phyloP scores from a whole-genome alignment of 1,284 basidiomycete genomes.

The Cryptococcus jaspeensis region DNA sequence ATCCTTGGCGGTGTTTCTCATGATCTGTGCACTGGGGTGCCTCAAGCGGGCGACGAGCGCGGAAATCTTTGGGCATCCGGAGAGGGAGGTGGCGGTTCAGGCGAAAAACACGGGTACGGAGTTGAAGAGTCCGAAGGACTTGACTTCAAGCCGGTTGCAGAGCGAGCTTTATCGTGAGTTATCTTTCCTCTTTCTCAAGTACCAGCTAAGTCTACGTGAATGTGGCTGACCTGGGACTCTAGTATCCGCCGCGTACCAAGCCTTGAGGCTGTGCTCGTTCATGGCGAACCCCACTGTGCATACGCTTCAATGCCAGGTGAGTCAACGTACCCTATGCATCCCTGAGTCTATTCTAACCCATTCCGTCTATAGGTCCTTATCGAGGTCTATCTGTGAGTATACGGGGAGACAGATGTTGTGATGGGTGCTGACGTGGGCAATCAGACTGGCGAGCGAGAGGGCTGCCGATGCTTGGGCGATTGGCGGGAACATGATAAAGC shows the following conservation, averaged over 20 bases:
- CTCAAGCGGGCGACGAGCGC: constrained; percentile 43
- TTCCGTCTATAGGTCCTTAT: constrained; percentile 31
- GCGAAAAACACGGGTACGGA: not conserved
- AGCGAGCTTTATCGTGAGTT: constrained; percentile 48
- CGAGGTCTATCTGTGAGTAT: constrained; percentile 43
- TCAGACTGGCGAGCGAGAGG: constrained; percentile 42
- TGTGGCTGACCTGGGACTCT: not conserved
- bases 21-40: constrained; percentile 48
- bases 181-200: no score
- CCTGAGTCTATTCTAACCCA: not conserved
- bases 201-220: not conserved
- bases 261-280: constrained; percentile 50
- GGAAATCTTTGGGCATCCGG: constrained; percentile 44
- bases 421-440: not conserved
- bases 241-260: constrained; percentile 52
- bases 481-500: constrained; percentile 43
- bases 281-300: constrained; percentile 46
- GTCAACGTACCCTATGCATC: not conserved
- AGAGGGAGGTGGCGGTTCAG: constrained; percentile 10
- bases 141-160: constrained; percentile 47
- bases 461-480: constrained; percentile 48
- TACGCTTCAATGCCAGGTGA: constrained; percentile 43
- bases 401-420: not conserved
- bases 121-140: constrained; percentile 32
- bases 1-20: constrained; percentile 45